A percentile compares a stretch with the other conserved stretches of the same genome.
These are phyloP conservation scores for Oryza nivara DNA, from an alignment of 176 grass and related monocot genomes.

Conservation along the genomic window DNA sequence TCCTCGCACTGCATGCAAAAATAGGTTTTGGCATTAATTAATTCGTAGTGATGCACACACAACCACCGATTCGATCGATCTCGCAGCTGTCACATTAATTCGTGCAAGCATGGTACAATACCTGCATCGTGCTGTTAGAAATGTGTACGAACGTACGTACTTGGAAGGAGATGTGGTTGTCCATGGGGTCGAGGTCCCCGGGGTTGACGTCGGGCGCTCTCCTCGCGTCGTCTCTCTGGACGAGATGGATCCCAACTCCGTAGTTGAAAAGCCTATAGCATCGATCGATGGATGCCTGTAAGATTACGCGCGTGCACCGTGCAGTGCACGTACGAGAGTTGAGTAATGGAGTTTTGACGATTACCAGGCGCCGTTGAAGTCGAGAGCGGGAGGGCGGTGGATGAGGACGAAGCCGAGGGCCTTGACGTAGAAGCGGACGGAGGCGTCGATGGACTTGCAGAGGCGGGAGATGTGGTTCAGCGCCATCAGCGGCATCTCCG, in stretches of 20 bases:
- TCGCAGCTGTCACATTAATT: no score
- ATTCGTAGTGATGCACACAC: neutral
- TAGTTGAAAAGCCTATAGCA: conserved; percentile 74
- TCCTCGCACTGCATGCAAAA: conserved; percentile 56
- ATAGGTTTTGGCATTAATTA: no score
- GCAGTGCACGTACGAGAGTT: no score
- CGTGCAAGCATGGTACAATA: no score
- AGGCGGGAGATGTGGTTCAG: conserved; percentile 82
- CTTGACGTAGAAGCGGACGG: conserved; percentile 68
- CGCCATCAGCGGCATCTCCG: conserved; percentile 62
- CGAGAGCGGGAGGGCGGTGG: conserved; percentile 62
- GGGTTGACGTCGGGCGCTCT: conserved; percentile 43
- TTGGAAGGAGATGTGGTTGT: conserved; percentile 85
- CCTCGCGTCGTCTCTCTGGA: conserved; percentile 52
- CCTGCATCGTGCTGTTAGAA: no score
- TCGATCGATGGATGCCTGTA: neutral
- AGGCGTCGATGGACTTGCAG: conserved; percentile 64
- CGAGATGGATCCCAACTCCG: conserved; percentile 71
- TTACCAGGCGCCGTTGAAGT: conserved; percentile 79
- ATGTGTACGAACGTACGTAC: neutral
- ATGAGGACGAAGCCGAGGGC: conserved; percentile 73
- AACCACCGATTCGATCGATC: neutral
- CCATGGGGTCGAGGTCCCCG: conserved; percentile 63
- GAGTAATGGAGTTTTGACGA: neutral
- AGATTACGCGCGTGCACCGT: no score